A percentile compares a stretch with the other conserved stretches of the same genome.
These are phyloP conservation scores for Dendrobium officinale DNA, from an alignment of 106 monocot species.

Conservation along the genomic window DNA sequence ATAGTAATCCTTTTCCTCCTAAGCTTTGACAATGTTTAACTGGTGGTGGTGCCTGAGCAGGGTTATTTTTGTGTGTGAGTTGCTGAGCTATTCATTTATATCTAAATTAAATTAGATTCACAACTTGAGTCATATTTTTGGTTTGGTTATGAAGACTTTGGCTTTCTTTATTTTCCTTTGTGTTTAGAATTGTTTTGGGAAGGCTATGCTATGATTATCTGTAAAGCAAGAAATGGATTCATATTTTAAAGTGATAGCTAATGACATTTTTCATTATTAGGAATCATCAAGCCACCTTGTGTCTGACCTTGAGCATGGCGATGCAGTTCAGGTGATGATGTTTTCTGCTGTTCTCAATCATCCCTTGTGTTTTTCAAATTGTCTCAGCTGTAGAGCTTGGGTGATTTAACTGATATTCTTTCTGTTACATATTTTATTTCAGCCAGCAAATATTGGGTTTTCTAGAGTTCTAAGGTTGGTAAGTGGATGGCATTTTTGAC, in stretches of 20 bases:
- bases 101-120: not conserved
- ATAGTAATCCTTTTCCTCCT: not conserved
- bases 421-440: constrained; percentile 1
- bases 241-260: constrained; percentile 1
- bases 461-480: constrained; percentile 73
- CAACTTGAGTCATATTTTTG: not conserved
- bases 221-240: not conserved
- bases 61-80: not conserved
- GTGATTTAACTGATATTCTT: constrained; percentile 11
- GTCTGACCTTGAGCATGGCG: constrained; percentile 77
- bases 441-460: constrained; percentile 86
- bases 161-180: not conserved
- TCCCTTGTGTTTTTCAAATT: not conserved
- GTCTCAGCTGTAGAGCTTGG: not conserved
- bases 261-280: constrained; percentile 4
- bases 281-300: constrained; percentile 30
- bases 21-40: not conserved
- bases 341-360: constrained; percentile 1
- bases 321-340: constrained; percentile 49
- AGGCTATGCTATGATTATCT: not conserved
- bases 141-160: not conserved
- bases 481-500: constrained; percentile 9
- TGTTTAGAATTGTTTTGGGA: not conserved
- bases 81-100: too few species aligned
- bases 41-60: not conserved